Evolutionary conservation across 208 protist species (phyloP), one percentile per base, ranked within the genome.

Genomic region (Trichomonas gallinae): DNA sequence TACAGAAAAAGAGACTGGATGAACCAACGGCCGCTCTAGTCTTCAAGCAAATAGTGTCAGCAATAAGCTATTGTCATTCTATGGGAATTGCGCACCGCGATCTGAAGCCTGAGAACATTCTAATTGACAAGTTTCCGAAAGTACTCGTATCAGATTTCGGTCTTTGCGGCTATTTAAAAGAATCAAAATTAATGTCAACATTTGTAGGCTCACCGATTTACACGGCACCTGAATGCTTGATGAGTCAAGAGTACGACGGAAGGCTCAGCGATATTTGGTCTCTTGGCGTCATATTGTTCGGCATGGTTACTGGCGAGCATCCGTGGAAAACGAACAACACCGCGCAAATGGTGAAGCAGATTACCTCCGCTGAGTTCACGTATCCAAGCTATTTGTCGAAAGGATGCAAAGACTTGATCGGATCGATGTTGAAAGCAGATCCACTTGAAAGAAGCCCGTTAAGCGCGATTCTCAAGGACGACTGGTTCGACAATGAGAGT

Each of bases 141-240:
- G 13, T 97, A 40, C 97, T 97, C 46, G 96, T 97, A 34, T 96
- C 97, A 11, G 97, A 97, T 96, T 97, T 97, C 96, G 97, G 97
- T 40, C 85, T 97, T 23, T 96, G 82, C 0, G 13, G 40, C 17
- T 40, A 96, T 87, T 40, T 45, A 17, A 98, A 99, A 96, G n/a
- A 72, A 34, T 51, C 8, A 6, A 45, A 72, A 34, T 46, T 72
- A 36, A 96, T 96, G 38, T 42, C 91, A 38, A 97, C 96, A 38
- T 91, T 87, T 17, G 97, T 96, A 44, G 97, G 97, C 36, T 97
- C 97, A 8, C 82, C 85, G n/a, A 88, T 93, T 85, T 97, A 97
- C 87, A 23, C 97, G 31, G 96, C 97, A 3, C 97, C 97, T 36
- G 97, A 97, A 83, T 96, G 97, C 26, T 45, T 97, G 11, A 31